Percentiles rank a stretch among this genome's conserved stretches.
Evolutionary conservation across 805 yeast species (phyloP).

Genomic region (Sporopachydermia lactativora): DNA sequence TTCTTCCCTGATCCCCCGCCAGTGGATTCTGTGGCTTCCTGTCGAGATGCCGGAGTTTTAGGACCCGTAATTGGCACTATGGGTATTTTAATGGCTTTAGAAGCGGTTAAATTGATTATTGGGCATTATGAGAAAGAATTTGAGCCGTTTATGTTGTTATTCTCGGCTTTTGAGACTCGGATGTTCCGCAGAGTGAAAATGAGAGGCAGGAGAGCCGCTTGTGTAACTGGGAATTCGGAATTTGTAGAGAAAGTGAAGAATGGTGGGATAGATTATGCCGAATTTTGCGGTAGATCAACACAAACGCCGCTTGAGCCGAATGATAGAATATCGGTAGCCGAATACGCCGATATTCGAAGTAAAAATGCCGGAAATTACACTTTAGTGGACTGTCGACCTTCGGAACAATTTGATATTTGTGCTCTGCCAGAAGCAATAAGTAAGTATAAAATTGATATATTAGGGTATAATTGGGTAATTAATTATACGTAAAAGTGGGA

Average conservation of each 20-base stretch:
- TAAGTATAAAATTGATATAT: too few species aligned
- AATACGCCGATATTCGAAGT: constrained; percentile 14
- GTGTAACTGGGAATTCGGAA: constrained; percentile 30
- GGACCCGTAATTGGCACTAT: constrained; percentile 95
- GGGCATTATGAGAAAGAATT: constrained; percentile 39
- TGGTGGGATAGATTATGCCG: constrained; percentile 44
- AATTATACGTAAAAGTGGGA: too few species aligned
- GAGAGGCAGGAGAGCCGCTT: constrained; percentile 48
- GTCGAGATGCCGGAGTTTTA: constrained; percentile 86
- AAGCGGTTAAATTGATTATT: constrained; percentile 61
- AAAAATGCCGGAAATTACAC: constrained; percentile 13
- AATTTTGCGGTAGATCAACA: constrained; percentile 55
- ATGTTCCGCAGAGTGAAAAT: constrained; percentile 54
- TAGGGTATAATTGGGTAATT: too few species aligned
- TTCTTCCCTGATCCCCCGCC: constrained; percentile 86
- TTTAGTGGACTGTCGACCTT: constrained; percentile 69
- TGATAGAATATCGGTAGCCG: constrained; percentile 34
- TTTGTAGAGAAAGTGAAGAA: neutral
- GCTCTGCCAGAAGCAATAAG: constrained; percentile 41
- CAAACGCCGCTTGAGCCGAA: constrained; percentile 28
- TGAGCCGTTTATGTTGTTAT: constrained; percentile 54
- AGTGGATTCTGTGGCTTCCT: constrained; percentile 65
- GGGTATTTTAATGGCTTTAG: constrained; percentile 83
- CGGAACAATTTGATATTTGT: constrained; percentile 59
- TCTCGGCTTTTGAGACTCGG: constrained; percentile 45